Evolutionary conservation across 2,329 filamentous ascomycete species (phyloP), one percentile per base, ranked within the genome.

Genomic region (Chaetomiaceae sp.): DNA sequence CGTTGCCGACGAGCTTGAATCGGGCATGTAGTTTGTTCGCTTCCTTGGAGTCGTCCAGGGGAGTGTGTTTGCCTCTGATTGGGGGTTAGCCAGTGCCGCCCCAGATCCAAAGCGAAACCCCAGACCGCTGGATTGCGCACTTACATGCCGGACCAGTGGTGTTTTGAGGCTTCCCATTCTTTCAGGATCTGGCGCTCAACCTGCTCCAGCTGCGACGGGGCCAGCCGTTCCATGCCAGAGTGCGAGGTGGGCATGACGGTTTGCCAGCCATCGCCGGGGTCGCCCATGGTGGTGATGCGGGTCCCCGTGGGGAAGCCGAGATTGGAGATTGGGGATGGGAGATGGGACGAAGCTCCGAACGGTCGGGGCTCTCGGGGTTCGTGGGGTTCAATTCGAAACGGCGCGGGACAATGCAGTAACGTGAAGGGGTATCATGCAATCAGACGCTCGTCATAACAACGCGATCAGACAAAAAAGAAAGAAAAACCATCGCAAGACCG

Each of bases 61-160:
- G 51, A 4, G 57, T 56, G 42, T 66, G 63, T 44, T 66, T 67
- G 13, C 64, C 65, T 39, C 63, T 65, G 53, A 16, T 13, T 34
- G 25, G 12, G 19, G 9, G 47, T 55, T 25, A 56, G 13, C 30
- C n/a, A n/a, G n/a, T n/a, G n/a, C n/a, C n/a, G n/a, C n/a, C n/a
- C n/a, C n/a, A n/a, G n/a, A n/a, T n/a, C n/a, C n/a, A n/a, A n/a
- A n/a, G n/a, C n/a, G n/a, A n/a, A n/a, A n/a, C n/a, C n/a, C n/a
- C n/a, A n/a, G n/a, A 12, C 30, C 9, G 12, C 30, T 13, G 25
- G 25, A 10, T 10, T 27, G 25, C 25, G 6, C 25, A 27, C 51
- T 38, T 54, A 65, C 64, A 64, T 43, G 46, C 62, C 62, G 6
- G 59, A 62, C 62, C 64, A 66, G 34, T 65, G 60, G 4, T 54